Evolutionary conservation across 129 eudicot species (phyloP), one percentile per base, ranked within the genome.

Genomic region (Centella asiatica): DNA sequence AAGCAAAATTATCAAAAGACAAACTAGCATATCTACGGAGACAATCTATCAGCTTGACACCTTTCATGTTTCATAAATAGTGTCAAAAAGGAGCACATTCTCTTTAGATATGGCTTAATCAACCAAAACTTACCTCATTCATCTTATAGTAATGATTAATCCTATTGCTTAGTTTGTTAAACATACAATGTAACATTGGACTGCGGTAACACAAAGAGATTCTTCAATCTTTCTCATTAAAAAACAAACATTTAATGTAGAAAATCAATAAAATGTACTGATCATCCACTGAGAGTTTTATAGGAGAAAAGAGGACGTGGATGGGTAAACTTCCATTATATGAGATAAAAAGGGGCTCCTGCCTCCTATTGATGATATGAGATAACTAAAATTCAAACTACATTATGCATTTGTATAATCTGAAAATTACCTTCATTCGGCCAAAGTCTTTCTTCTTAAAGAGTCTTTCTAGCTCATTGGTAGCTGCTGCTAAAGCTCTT

Each of bases 401-500:
- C 18, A 3, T 33, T 55, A 53, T 62, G 65, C 44, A 36, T 25
- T 20, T 40, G 40, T 40, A 77, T 31, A 67, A 53, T 48, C 40
- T 27, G 23, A 45, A 70, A n/a, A 23, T 29, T 13, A 90, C 98
- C 98, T 90, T 79, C 98, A 90, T 90, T 22, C 76, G 78, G 49
- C 86, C 78, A 69, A 90, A 90, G 78, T 90, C 90, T 50, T 71
- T 80, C 68, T 90, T 90, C 64, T 77, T 86, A 67, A 90, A 90
- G 5, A 86, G 77, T 76, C 89, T 90, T 79, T 90, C 95, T 74
- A 90, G 55, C 69, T 90, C 98, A 37, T 39, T 79, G 27, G 90
- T 79, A 60, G 98, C 98, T 28, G 98, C 98, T 77, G 94, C 90
- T 68, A 90, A 71, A 66, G 95, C 90, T 58, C 65, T 70, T 36